Evolutionary conservation across 2,329 filamentous ascomycete genomes (phyloP).

Genomic region (Massarina eburnea): DNA sequence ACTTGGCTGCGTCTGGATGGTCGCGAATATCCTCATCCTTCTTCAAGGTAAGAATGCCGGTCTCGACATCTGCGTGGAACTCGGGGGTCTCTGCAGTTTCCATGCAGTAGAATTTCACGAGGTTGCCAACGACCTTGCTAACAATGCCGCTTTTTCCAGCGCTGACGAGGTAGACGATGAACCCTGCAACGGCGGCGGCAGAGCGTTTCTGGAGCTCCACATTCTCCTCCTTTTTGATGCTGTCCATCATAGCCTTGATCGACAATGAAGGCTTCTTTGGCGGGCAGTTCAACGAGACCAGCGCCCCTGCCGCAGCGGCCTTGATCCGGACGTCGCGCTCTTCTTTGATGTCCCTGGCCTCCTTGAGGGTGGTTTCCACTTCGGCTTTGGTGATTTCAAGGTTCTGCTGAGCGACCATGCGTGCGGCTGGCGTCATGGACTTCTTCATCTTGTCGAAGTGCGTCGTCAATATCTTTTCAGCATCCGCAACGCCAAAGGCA

Average conservation of each 20-base stretch:
- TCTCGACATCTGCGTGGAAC: constrained; percentile 80
- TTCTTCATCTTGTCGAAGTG: constrained; percentile 91
- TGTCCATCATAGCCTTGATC: constrained; percentile 98
- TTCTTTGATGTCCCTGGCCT: constrained; percentile 77
- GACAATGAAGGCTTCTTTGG: constrained; percentile 92
- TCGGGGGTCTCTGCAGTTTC: constrained; percentile 97
- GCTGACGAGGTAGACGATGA: constrained; percentile 84
- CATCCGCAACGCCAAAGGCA: constrained; percentile 85
- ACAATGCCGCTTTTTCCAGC: constrained; percentile 80
- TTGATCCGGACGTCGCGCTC: constrained; percentile 82
- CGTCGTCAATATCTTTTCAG: constrained; percentile 80
- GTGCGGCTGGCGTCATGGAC: constrained; percentile 82
- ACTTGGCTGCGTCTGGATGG: constrained; percentile 86
- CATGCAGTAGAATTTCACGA: constrained; percentile 97
- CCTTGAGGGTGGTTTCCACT: constrained; percentile 71
- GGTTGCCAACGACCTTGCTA: constrained; percentile 92
- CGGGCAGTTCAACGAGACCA: constrained; percentile 82
- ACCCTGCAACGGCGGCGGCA: constrained; percentile 76
- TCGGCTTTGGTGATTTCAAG: constrained; percentile 75
- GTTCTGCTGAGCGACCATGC: constrained; percentile 78
- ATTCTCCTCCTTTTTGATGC: constrained; percentile 93
- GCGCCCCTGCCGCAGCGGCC: constrained; percentile 80
- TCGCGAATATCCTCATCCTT: constrained; percentile 97
- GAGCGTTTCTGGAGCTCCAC: constrained; percentile 84
- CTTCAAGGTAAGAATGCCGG: constrained; percentile 85